phyloP scores from a whole-genome alignment of 352 stramenopile genomes.

The Bremia lactucae region DNA sequence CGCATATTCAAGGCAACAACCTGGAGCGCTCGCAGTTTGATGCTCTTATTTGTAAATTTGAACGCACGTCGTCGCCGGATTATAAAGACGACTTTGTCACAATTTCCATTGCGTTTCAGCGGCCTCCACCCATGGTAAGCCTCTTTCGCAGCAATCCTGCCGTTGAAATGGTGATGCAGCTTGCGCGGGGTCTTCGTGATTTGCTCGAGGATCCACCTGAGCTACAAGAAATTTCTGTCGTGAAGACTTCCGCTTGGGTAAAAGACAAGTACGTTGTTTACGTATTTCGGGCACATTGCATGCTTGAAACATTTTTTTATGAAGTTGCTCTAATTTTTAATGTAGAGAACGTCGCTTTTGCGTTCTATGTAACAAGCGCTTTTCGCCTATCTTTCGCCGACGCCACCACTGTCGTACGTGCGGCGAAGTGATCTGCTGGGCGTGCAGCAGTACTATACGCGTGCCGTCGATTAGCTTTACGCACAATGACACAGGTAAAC shows the following conservation, averaged over 20 bases:
- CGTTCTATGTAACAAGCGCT: conserved; percentile 69
- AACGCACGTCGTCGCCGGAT: conserved; percentile 48
- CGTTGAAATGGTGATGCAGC: conserved; percentile 74
- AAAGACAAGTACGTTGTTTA: conserved; percentile 68
- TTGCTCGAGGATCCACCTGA: conserved; percentile 70
- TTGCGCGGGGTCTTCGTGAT: conserved; percentile 67
- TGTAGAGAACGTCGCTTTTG: conserved; percentile 66
- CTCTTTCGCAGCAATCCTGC: conserved; percentile 77
- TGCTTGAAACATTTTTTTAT: too few species aligned
- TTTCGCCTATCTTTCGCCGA: conserved; percentile 75
- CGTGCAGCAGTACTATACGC: conserved; percentile 76
- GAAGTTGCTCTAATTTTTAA: conserved; percentile 7
- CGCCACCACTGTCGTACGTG: conserved; percentile 84
- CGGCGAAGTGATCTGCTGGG: conserved; percentile 82
- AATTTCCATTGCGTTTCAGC: conserved; percentile 82
- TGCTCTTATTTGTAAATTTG: conserved; percentile 79
- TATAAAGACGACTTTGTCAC: conserved; percentile 66
- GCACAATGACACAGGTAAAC: conserved; percentile 70
- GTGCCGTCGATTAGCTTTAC: conserved; percentile 80
- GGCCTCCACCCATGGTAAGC: conserved; percentile 63
- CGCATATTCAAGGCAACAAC: conserved; percentile 66
- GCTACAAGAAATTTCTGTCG: conserved; percentile 69
- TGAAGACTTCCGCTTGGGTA: conserved; percentile 74
- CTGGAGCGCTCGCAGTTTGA: conserved; percentile 79
- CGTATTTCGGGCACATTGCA: too few species aligned